Conservation (phyloP, 805 yeast genomes). For the Wickerhamiella parazyma region DNA sequence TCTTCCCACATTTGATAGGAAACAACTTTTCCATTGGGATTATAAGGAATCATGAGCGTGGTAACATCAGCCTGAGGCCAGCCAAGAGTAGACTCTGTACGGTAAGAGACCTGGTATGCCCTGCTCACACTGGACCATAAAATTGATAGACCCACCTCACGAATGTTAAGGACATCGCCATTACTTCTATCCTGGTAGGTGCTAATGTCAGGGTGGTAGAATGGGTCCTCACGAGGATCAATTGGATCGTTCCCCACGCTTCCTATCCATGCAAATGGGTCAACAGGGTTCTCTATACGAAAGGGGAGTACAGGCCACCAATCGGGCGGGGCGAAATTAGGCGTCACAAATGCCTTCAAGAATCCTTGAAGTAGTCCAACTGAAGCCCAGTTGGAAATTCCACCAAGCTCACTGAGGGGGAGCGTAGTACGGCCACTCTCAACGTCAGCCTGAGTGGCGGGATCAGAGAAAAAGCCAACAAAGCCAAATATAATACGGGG, state of each 20-base stretch:
- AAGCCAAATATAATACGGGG: constrained; percentile 1
- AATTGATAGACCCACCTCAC: constrained; percentile 13
- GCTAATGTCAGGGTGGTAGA: constrained; percentile 11
- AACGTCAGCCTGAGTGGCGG: not conserved
- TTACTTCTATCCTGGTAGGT: constrained; percentile 6
- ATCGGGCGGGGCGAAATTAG: constrained; percentile 20
- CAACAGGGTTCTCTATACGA: not conserved
- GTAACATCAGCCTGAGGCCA: constrained; percentile 11
- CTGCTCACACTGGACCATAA: constrained; percentile 6
- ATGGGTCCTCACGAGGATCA: constrained; percentile 14
- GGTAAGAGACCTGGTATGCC: constrained; percentile 13
- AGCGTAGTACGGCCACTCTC: not conserved
- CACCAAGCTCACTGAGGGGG: constrained; percentile 1
- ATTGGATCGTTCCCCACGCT: not conserved
- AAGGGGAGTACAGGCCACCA: constrained; percentile 8
- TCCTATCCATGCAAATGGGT: constrained; percentile 3
- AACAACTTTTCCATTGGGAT: constrained; percentile 11
- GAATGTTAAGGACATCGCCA: constrained; percentile 15
- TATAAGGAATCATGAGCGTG: constrained; percentile 13
- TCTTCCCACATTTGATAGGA: constrained; percentile 20
- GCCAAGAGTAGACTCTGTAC: constrained; percentile 10
- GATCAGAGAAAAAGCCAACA: not conserved
- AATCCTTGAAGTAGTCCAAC: constrained; percentile 24
- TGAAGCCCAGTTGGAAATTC: not conserved
- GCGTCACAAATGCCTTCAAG: constrained; percentile 12